These are phyloP conservation scores for Patellaria atrata DNA, from an alignment of 495 filamentous ascomycete genomes.

Conservation along the genomic window DNA sequence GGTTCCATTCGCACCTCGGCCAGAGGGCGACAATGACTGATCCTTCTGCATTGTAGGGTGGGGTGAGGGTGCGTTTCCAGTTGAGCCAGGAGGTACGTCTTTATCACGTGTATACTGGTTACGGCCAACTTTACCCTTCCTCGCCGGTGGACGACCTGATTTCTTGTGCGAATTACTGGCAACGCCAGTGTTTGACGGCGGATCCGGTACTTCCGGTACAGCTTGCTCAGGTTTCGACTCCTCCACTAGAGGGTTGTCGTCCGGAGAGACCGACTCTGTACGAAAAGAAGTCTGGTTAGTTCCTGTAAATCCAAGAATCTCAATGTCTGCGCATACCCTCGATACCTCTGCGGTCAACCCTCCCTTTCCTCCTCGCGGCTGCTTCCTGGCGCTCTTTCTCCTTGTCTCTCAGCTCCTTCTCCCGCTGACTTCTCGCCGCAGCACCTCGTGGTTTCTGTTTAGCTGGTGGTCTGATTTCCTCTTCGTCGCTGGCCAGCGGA, in stretches of 20 bases:
- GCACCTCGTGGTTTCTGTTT: slow-evolving; percentile 51
- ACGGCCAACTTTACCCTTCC: slow-evolving; percentile 56
- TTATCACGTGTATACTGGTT: slow-evolving; percentile 78
- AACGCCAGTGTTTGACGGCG: not conserved
- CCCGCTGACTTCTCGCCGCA: slow-evolving; percentile 50
- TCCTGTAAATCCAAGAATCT: too few species aligned
- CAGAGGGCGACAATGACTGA: too few species aligned
- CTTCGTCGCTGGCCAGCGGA: slow-evolving; percentile 31
- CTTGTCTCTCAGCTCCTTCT: slow-evolving; percentile 55
- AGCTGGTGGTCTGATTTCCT: slow-evolving; percentile 31
- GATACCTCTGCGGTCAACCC: slow-evolving; percentile 54
- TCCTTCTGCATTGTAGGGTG: slow-evolving; percentile 1
- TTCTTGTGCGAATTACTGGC: slow-evolving; percentile 53
- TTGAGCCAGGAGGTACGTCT: slow-evolving; percentile 28
- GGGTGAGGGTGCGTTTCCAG: slow-evolving; percentile 38
- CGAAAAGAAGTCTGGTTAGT: too few species aligned
- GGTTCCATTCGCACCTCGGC: slow-evolving; percentile 10
- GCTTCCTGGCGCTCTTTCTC: slow-evolving; percentile 56
- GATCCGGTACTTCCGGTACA: not conserved
- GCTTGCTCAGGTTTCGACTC: too few species aligned
- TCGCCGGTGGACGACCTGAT: slow-evolving; percentile 47
- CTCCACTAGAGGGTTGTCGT: too few species aligned
- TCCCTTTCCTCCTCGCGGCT: slow-evolving; percentile 58
- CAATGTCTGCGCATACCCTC: slow-evolving; percentile 63
- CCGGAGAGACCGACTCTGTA: too few species aligned